Evolutionary conservation across 2,329 filamentous ascomycete genomes (phyloP), one percentile per base, ranked within the genome.

Genomic region (Daldinia sp.): DNA sequence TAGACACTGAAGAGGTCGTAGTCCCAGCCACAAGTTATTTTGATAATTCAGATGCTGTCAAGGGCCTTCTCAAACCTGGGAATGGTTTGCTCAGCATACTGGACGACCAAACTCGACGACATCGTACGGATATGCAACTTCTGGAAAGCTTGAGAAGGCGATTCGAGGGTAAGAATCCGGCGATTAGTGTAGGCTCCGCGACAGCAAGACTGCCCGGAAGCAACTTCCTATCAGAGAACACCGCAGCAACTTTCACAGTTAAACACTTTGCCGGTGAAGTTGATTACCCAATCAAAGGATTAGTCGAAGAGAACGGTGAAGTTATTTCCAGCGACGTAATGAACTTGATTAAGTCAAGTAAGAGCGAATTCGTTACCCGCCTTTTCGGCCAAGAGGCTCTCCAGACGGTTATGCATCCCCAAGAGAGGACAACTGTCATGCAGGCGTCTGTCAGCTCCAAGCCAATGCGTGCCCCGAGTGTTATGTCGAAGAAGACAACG

Each of bases 221-320:
- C 82, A 97, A 97, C 79, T 97, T 97, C 80, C 84, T 91, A 56
- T 95, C 94, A 0, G 91, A 93, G 69, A 97, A 97, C 80, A 86
- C 88, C 0, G 86, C 92, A 0, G 91, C 93, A 4, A 88, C 88
- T 9, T 99, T 99, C 81, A 94, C 94, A 0, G 90, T 99, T 63
- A 94, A 92, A 80, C 96, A 99, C 80, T 99, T 97, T 80, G 95
- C 95, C 42, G 96, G 96, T 57, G 96, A 98, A 78, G 93, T 99
- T 4, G 96, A 99, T 68, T 99, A 99, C 77, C 90, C 93, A 1
- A 88, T 97, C 68, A 91, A 91, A 74, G 93, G 93, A 4, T 83
- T 99, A 23, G 87, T 98, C 2, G 96, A 99, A 79, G 94, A 97
- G 81, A 99, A 99, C 73, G 93, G 94, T 60, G 96, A 99, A 79